Evolutionary conservation across 768 basidiomycete species (phyloP), one percentile per base, ranked within the genome.

Genomic region (Hericium alpestre): DNA sequence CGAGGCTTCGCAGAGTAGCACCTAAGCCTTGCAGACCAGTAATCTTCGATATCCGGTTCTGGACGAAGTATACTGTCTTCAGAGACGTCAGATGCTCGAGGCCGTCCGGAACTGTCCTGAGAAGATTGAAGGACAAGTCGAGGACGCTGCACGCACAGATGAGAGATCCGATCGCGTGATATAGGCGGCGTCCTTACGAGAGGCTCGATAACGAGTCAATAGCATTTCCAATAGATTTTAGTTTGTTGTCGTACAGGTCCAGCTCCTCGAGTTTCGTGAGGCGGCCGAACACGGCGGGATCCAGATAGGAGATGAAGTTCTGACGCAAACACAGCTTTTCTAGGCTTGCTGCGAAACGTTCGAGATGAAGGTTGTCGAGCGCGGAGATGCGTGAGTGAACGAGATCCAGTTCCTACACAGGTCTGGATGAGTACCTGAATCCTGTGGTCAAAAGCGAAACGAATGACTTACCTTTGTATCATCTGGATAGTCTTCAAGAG

Each of bases 161-260:
- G 32, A 32, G 32, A 32, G 8, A 7, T 10, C 32, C 9, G 32
- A 7, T 32, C 32, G 32, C 32, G 9, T 10, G 32, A 32, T 7
- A 32, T 32, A 47, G 18, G 46, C 25, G 40, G 18, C 38, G 11
- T 2, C 71, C 83, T 63, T 67, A 90, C 89, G 63, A 74, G 53
- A 92, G 74, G 37, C 76, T 76, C 4, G 69, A 67, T 46, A 84
- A 65, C 38, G 74, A 74, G 58, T 84, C 76, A 54, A 97, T 65
- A 0, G 87, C 85, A 59, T 81, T 73, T 0, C 80, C 87, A 18
- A 90, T 68, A 52, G 74, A 71, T 71, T 90, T 94, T 61, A 99
- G 69, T 68, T 91, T 86, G 73, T 99, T 99, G 70, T 99, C 96
- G 67, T 98, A 99, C 60, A 97, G 64, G 71, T 99, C 96, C 57